Evolutionary conservation across 768 basidiomycete genomes (phyloP).

Genomic region (Pleurotus ostreatus): DNA sequence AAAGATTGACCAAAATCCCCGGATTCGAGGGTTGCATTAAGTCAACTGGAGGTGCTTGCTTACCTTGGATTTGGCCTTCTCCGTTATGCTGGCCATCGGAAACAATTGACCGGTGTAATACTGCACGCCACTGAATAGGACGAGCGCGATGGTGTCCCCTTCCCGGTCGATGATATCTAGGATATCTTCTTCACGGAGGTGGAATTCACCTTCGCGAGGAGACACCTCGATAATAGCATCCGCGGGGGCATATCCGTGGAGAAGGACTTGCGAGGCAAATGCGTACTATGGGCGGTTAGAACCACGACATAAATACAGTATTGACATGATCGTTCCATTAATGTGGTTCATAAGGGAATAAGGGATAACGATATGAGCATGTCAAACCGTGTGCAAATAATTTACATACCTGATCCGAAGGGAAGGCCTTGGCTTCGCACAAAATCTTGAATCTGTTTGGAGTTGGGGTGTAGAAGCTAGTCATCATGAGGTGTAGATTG

Average conservation of each 20-base stretch:
- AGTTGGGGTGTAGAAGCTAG: constrained; percentile 90
- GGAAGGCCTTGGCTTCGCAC: constrained; percentile 92
- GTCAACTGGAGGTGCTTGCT: constrained; percentile 7
- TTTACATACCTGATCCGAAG: constrained; percentile 83
- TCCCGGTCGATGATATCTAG: constrained; percentile 67
- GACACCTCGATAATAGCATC: constrained; percentile 73
- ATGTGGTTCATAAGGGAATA: no score
- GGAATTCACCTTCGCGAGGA: constrained; percentile 82
- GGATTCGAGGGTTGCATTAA: constrained; percentile 5
- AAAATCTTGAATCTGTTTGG: constrained; percentile 85
- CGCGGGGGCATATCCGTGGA: constrained; percentile 74
- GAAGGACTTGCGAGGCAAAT: constrained; percentile 83
- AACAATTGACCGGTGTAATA: constrained; percentile 98
- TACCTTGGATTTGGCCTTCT: constrained; percentile 81
- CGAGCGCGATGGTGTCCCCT: constrained; percentile 78
- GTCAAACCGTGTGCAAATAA: constrained; percentile 5
- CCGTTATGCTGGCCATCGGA: constrained; percentile 80
- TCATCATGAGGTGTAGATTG: constrained; percentile 95
- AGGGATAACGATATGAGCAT: neutral
- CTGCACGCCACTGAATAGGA: constrained; percentile 91
- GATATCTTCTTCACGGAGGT: constrained; percentile 87
- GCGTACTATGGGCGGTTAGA: constrained; percentile 65
- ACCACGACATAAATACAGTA: no score
- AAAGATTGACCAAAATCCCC: no score
- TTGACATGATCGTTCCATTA: no score